Conservation (phyloP, 2,329 filamentous ascomycete species). For the Diplodia seriata region DNA sequence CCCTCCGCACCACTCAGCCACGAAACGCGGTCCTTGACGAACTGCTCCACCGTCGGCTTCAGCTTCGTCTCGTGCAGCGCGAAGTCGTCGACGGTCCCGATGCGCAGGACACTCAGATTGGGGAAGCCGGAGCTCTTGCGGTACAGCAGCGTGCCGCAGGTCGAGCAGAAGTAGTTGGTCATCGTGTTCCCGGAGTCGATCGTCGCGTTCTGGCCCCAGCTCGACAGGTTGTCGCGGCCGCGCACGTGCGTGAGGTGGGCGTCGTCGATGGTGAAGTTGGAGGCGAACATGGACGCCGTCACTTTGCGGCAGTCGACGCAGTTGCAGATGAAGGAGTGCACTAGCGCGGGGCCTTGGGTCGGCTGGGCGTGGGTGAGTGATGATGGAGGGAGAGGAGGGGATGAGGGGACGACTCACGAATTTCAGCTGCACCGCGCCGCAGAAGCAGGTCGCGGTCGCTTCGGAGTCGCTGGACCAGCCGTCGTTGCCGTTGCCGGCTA, state of each 20-base stretch:
- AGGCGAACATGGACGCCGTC: slow-evolving; percentile 66
- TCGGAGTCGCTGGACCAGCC: slow-evolving; percentile 39
- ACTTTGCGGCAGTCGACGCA: slow-evolving; percentile 69
- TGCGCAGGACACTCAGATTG: slow-evolving; percentile 57
- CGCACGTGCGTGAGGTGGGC: slow-evolving; percentile 57
- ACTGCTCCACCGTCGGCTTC: slow-evolving; percentile 62
- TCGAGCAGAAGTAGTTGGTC: slow-evolving; percentile 67
- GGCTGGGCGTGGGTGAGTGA: slow-evolving; percentile 46
- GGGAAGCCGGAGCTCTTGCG: slow-evolving; percentile 56
- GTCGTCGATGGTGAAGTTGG: slow-evolving; percentile 61
- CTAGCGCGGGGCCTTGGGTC: slow-evolving; percentile 53
- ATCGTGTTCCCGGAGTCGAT: slow-evolving; percentile 58
- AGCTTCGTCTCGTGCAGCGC: slow-evolving; percentile 63
- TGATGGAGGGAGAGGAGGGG: fast-evolving
- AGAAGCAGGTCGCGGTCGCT: slow-evolving; percentile 44
- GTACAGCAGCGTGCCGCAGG: slow-evolving; percentile 68
- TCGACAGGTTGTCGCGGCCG: slow-evolving; percentile 58
- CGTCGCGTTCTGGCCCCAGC: slow-evolving; percentile 50
- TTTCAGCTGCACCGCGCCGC: slow-evolving; percentile 40
- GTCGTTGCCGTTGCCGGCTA: slow-evolving; percentile 36
- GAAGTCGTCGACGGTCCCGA: slow-evolving; percentile 70
- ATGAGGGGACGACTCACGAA: slow-evolving; percentile 35
- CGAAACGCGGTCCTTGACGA: slow-evolving; percentile 57
- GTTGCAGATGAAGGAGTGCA: slow-evolving; percentile 65
- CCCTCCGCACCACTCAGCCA: slow-evolving; percentile 57